phyloP scores from a whole-genome alignment of 257 asterid genomes.

The Jacaranda copaia region DNA sequence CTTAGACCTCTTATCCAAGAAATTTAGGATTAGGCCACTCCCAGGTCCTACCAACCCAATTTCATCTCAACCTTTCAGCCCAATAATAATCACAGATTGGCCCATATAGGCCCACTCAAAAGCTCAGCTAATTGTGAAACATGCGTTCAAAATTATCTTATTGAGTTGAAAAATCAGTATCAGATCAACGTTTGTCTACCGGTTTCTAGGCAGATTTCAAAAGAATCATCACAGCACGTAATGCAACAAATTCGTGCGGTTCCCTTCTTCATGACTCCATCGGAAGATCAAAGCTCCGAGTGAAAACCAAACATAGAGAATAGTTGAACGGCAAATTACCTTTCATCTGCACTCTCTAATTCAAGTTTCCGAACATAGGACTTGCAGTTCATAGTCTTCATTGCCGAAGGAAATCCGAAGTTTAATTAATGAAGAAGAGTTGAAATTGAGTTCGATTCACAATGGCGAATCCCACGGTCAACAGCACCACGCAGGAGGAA shows the following conservation, averaged over 20 bases:
- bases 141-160: not conserved
- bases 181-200: not conserved
- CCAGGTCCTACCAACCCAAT: too few species aligned
- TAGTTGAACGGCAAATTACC: not conserved
- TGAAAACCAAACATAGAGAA: not conserved
- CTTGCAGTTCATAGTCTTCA: slow-evolving; percentile 7
- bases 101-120: too few species aligned
- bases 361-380: slow-evolving; percentile 1
- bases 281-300: slow-evolving; percentile 20
- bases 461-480: slow-evolving; percentile 66
- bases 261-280: slow-evolving; percentile 17
- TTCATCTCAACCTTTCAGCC: too few species aligned
- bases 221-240: slow-evolving; percentile 21
- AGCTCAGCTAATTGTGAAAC: not conserved
- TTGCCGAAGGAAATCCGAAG: slow-evolving; percentile 1
- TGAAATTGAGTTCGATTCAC: slow-evolving; percentile 34
- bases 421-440: slow-evolving; percentile 40
- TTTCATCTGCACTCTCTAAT: slow-evolving; percentile 26
- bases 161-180: not conserved
- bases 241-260: slow-evolving; percentile 17
- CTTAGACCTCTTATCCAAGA: too few species aligned
- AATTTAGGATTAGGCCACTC: too few species aligned
- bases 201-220: slow-evolving; percentile 17
- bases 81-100: too few species aligned
- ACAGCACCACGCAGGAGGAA: slow-evolving; percentile 42